Percentiles rank a stretch among this genome's conserved stretches.
Conservation (phyloP, 2,329 filamentous ascomycete genomes). For the Pseudocercospora ulei region DNA sequence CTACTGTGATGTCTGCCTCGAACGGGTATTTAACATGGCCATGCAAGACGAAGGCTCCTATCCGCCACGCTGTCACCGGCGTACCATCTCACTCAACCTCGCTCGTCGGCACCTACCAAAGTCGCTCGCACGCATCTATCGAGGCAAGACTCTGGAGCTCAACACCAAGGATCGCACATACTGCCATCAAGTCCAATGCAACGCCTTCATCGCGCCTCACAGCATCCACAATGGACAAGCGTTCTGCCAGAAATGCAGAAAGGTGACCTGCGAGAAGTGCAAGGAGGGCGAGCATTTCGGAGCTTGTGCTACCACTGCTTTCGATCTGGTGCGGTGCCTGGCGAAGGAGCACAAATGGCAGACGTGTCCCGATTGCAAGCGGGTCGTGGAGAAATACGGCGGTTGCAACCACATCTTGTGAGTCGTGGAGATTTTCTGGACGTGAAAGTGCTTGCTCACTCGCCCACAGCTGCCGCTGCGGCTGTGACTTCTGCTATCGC, state of each 20-base stretch:
- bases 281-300: conserved; percentile 20
- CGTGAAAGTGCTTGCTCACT: background rate
- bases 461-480: conserved; percentile 9
- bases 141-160: conserved; percentile 15
- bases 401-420: conserved; percentile 18
- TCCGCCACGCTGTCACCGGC: conserved; percentile 10
- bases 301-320: conserved; percentile 10
- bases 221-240: conserved; percentile 23
- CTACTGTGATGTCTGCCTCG: conserved; percentile 15
- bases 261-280: conserved; percentile 20
- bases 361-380: conserved; percentile 15
- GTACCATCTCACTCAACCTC: conserved; percentile 6
- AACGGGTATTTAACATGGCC: conserved; percentile 10
- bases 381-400: conserved; percentile 14
- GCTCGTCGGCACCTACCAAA: conserved; percentile 12
- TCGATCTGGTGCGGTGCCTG: conserved; percentile 4
- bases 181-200: conserved; percentile 16
- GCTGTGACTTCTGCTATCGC: conserved; percentile 14
- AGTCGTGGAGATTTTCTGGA: conserved; percentile 4
- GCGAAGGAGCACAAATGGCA: conserved; percentile 11
- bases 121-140: conserved; percentile 5
- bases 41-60: conserved; percentile 13
- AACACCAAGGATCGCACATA: conserved; percentile 19
- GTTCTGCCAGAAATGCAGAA: conserved; percentile 21
- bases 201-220: conserved; percentile 18